Evolutionary conservation across 441 rosid species (phyloP), one percentile per base, ranked within the genome.

Genomic region (Gossypium lobatum): DNA sequence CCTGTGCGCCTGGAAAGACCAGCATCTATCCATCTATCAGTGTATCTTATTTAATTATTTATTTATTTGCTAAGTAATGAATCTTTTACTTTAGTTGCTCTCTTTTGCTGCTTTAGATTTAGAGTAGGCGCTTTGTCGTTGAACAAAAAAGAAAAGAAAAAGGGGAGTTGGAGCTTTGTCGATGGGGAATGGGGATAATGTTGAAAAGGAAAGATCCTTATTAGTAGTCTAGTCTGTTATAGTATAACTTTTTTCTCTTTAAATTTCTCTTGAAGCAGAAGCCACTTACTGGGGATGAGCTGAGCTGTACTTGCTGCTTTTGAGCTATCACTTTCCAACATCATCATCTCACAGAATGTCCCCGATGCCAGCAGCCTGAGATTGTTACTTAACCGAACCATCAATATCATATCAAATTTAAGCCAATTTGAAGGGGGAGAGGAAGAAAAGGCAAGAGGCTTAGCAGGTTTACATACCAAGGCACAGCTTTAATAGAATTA

Each of bases 41-140:
- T 67, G 2, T 50, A 58, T 23, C 26, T 14, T 61, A 26, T 1
- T 53, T 61, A 2, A 28, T 61, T 61, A n/a, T 2, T 64, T 64
- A 42, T 42, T 42, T 11, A 70, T 34, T 2, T 26, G 64, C 25
- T 52, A 50, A 31, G 39, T 21, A 25, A 64, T 64, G 52, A 39
- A 21, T 26, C 53, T 66, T 66, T 46, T 21, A 17, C 67, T 72
- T 58, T 72, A 39, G 46, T 45, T 68, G 16, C 10, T 59, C 55
- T 62, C 75, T 62, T 62, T 73, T 31, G 76, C 61, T 73, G 76
- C 76, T 73, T 72, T 72, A 50, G 67, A 26, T 73, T 72, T 72
- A 50, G 67, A 26, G 68, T 34, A 28, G 76, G 21, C 63, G 53
- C 64, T 71, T 39, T 73, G 76, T 73, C 70, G 76, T 69, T 52